These are phyloP conservation scores for Cinchona pubescens DNA, from an alignment of 257 asterid species.

Conservation along the genomic window DNA sequence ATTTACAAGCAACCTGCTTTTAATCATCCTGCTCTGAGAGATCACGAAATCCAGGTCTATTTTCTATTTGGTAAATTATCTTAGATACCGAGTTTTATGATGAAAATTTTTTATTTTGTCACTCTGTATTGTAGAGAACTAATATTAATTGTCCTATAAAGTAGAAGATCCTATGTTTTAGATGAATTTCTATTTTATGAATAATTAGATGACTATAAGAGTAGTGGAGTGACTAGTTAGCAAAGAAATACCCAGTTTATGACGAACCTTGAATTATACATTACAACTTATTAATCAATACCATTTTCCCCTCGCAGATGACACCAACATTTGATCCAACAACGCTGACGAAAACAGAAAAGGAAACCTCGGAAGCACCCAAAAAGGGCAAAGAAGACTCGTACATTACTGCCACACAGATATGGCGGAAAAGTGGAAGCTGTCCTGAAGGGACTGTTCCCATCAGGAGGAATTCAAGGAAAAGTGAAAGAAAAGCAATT, in stretches of 20 bases:
- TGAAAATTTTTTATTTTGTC: no score
- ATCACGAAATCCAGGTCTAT: constrained; percentile 31
- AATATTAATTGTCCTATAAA: no score
- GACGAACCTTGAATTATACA: no score
- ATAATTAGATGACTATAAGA: no score
- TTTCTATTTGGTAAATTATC: no score
- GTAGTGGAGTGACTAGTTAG: no score
- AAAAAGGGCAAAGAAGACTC: neutral
- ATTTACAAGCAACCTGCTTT: constrained; percentile 67
- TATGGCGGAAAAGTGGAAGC: constrained; percentile 64
- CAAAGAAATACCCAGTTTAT: no score
- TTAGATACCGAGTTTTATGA: no score
- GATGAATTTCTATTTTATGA: no score
- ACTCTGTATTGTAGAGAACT: no score
- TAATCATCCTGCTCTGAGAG: constrained; percentile 54
- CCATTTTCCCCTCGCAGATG: constrained; percentile 31
- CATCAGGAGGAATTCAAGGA: constrained; percentile 32
- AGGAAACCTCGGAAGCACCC: neutral
- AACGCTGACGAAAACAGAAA: constrained; percentile 4
- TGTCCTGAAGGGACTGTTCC: constrained; percentile 75
- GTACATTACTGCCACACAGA: constrained; percentile 26
- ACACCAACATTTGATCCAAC: constrained; percentile 34
- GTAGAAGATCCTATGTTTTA: no score
- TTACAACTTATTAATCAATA: neutral
- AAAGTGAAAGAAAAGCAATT: neutral